A percentile compares a stretch with the other conserved stretches of the same genome.
These are phyloP conservation scores for Rubroboletus satanas DNA, from an alignment of 768 basidiomycete species.

Conservation along the genomic window DNA sequence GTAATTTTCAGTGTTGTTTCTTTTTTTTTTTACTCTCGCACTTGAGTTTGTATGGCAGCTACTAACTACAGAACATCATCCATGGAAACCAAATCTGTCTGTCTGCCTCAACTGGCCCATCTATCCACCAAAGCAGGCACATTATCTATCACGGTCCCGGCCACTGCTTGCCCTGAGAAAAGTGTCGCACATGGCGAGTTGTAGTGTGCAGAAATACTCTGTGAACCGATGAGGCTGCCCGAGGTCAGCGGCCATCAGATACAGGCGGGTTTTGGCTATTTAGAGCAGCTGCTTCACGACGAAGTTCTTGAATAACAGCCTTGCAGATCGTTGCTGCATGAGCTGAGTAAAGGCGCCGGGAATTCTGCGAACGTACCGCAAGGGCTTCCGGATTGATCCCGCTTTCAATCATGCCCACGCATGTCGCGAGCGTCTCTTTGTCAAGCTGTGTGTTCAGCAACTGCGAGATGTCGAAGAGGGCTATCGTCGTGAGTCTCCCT, in stretches of 20 bases:
- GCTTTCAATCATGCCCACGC: constrained; percentile 87
- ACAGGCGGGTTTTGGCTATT: constrained; percentile 22
- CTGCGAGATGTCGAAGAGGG: constrained; percentile 84
- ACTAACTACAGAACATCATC: constrained; percentile 17
- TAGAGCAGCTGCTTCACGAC: constrained; percentile 57
- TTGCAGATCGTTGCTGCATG: constrained; percentile 27
- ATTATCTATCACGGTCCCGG: not conserved
- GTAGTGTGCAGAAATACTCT: not conserved
- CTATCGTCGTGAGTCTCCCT: constrained; percentile 37
- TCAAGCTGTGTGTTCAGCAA: constrained; percentile 83
- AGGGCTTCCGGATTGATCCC: constrained; percentile 91
- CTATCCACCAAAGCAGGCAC: constrained; percentile 12
- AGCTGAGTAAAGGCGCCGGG: not conserved
- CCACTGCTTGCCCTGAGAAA: not conserved
- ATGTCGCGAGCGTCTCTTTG: constrained; percentile 88
- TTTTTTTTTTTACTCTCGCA: not conserved
- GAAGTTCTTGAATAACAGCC: constrained; percentile 83
- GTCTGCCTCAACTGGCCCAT: constrained; percentile 7
- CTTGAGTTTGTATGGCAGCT: not conserved
- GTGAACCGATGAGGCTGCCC: not conserved
- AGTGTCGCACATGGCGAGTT: not conserved
- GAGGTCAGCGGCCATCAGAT: constrained; percentile 25
- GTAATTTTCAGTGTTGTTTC: constrained; percentile 10
- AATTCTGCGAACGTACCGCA: constrained; percentile 53
- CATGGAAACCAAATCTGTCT: constrained; percentile 19